Conservation (phyloP, 441 rosid genomes). For the Erodium chrysanthum region DNA sequence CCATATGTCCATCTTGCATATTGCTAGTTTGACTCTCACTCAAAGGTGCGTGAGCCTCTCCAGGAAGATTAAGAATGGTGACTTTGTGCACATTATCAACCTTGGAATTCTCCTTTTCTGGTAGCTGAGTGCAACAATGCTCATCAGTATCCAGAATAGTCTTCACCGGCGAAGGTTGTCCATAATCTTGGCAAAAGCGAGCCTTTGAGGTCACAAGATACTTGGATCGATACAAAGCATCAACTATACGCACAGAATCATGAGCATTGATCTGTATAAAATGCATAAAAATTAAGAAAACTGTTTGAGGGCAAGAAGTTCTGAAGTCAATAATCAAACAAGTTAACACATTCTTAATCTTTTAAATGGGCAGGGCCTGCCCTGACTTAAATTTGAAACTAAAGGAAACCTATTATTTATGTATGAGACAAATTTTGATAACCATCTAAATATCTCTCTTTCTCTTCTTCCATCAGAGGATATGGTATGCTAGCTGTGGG, state of each 20-base stretch:
- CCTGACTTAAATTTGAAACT: no score
- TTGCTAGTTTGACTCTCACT: constrained; percentile 23
- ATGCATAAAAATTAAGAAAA: constrained; percentile 15
- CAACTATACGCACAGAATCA: constrained; percentile 57
- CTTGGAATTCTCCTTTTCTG: constrained; percentile 25
- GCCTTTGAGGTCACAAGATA: constrained; percentile 47
- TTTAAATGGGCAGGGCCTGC: no score
- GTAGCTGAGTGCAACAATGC: constrained; percentile 10
- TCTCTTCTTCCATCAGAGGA: no score
- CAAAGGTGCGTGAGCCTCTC: constrained; percentile 29
- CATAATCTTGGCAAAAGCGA: constrained; percentile 28
- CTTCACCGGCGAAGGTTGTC: constrained; percentile 24
- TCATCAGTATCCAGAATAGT: constrained; percentile 28
- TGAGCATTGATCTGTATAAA: constrained; percentile 51
- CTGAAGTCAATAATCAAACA: not conserved
- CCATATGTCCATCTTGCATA: constrained; percentile 11
- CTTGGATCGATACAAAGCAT: constrained; percentile 73
- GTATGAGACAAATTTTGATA: no score
- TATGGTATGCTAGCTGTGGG: no score
- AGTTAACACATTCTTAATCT: not conserved
- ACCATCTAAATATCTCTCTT: no score
- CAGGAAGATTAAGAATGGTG: constrained; percentile 83
- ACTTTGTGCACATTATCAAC: constrained; percentile 54
- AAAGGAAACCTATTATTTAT: no score
- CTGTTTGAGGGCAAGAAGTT: not conserved